Evolutionary conservation across 768 basidiomycete species (phyloP).

Genomic region (Crucibulum laeve): DNA sequence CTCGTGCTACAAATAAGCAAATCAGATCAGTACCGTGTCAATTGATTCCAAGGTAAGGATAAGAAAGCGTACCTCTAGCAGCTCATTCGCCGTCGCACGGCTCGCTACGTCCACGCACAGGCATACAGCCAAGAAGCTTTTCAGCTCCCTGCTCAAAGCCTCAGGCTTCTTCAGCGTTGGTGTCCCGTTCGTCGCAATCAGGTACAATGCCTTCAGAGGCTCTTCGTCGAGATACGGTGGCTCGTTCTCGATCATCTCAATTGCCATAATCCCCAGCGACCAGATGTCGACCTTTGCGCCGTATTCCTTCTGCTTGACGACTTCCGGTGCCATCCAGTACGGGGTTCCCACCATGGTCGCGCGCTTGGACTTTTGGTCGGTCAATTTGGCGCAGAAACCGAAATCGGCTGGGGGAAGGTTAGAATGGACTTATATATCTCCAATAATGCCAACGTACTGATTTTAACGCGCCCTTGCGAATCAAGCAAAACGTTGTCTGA

Average conservation of each 20-base stretch:
- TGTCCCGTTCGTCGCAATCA: constrained; percentile 97
- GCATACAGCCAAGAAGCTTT: constrained; percentile 97
- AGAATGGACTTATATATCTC: background rate
- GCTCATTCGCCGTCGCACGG: constrained; percentile 83
- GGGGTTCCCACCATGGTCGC: constrained; percentile 99
- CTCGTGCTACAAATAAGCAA: constrained; percentile 64
- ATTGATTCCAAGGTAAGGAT: background rate
- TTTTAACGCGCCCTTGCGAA: constrained; percentile 90
- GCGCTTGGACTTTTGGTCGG: constrained; percentile 94
- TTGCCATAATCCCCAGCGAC: constrained; percentile 97
- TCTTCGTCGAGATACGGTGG: constrained; percentile 96
- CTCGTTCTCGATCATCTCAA: constrained; percentile 99
- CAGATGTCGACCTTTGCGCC: constrained; percentile 96
- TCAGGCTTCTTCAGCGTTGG: constrained; percentile 98
- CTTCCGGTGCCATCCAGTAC: constrained; percentile 99
- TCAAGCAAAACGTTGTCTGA: constrained; percentile 95
- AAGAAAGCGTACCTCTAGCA: constrained; percentile 63
- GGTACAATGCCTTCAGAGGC: constrained; percentile 87
- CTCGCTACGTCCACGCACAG: constrained; percentile 95
- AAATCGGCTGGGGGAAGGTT: constrained; percentile 69
- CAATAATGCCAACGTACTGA: constrained; percentile 61
- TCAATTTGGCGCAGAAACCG: constrained; percentile 94
- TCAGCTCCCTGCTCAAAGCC: constrained; percentile 84
- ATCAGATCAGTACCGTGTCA: background rate
- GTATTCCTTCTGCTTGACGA: constrained; percentile 96